phyloP scores from a whole-genome alignment of 2,329 filamentous ascomycete genomes.

The Penicillium brevicompactum region DNA sequence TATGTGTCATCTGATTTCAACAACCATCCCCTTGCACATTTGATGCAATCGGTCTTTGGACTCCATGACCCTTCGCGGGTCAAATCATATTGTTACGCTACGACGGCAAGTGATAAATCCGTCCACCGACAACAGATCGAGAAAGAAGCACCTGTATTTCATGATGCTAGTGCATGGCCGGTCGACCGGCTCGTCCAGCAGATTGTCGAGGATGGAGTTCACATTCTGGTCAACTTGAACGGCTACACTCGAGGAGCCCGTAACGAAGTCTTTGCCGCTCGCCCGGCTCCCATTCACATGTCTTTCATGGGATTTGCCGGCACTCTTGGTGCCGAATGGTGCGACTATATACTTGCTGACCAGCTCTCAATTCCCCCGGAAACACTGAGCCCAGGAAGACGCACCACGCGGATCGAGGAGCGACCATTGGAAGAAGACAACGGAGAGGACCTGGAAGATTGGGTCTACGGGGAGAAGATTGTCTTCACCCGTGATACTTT shows the following conservation, averaged over 20 bases:
- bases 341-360: slow-evolving; percentile 93
- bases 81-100: slow-evolving; percentile 92
- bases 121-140: slow-evolving; percentile 91
- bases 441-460: slow-evolving; percentile 70
- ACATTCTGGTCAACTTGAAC: slow-evolving; percentile 96
- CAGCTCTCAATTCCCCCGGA: slow-evolving; percentile 79
- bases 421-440: slow-evolving; percentile 64
- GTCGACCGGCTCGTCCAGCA: slow-evolving; percentile 82
- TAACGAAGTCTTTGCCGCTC: slow-evolving; percentile 94
- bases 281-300: slow-evolving; percentile 96
- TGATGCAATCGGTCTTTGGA: slow-evolving; percentile 99
- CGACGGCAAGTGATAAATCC: slow-evolving; percentile 86
- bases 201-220: slow-evolving; percentile 84
- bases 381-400: slow-evolving; percentile 77
- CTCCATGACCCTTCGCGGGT: slow-evolving; percentile 74
- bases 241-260: slow-evolving; percentile 95
- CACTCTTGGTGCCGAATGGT: slow-evolving; percentile 95
- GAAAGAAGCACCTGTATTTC: slow-evolving; percentile 84
- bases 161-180: slow-evolving; percentile 84
- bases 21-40: slow-evolving; percentile 91
- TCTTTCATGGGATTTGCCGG: slow-evolving; percentile 99
- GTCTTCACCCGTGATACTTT: slow-evolving; percentile 94
- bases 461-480: slow-evolving; percentile 97
- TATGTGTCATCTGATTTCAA: slow-evolving; percentile 99
- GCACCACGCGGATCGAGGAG: slow-evolving; percentile 74